Evolutionary conservation across 768 basidiomycete species (phyloP), one percentile per base, ranked within the genome.

Genomic region (Udeniomyces megalosporus): DNA sequence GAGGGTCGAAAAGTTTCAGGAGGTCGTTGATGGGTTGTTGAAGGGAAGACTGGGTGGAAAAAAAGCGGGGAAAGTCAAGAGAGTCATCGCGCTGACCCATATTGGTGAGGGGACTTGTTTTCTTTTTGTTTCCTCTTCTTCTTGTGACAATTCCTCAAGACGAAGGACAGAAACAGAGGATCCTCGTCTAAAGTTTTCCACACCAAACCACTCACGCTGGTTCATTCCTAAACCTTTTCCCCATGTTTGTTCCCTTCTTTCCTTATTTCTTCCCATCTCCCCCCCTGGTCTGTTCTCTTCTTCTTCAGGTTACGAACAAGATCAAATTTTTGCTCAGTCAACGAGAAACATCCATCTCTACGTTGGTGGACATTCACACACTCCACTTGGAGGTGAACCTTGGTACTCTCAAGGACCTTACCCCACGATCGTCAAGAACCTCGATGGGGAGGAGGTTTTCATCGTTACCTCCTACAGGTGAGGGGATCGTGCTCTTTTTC

Each of bases 11-110:
- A 73, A 73, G 24, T 70, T 74, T 4, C 75, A 76, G 65, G 68
- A 70, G 29, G 76, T 76, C 17, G 74, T 77, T 11, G 71, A 75
- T 45, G 66, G 72, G 29, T 72, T 79, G 28, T 38, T 63, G n/a
- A 52, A 22, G 2, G 60, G 60, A 5, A 24, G 31, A n/a, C 45
- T 61, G 35, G 60, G 60, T 1, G 60, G 60, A 4, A 71, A 74
- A 57, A 66, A 55, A 49, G 66, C 67, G 50, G 70, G 75, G 62
- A 69, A 70, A 15, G 70, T 78, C 62, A 75, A 74, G 47, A 71
- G 77, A 10, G 73, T 79, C 45, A 71, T 78, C 42, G 77, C 75
- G 10, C 70, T 79, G 55, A 78, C 78, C 0, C 78, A 79, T 60
- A 77, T 78, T 54, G 78, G 68, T 42, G 77, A 78, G 20, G 14